Evolutionary conservation across 1,284 basidiomycete species (phyloP).

Genomic region (Apiotrichum siamense): DNA sequence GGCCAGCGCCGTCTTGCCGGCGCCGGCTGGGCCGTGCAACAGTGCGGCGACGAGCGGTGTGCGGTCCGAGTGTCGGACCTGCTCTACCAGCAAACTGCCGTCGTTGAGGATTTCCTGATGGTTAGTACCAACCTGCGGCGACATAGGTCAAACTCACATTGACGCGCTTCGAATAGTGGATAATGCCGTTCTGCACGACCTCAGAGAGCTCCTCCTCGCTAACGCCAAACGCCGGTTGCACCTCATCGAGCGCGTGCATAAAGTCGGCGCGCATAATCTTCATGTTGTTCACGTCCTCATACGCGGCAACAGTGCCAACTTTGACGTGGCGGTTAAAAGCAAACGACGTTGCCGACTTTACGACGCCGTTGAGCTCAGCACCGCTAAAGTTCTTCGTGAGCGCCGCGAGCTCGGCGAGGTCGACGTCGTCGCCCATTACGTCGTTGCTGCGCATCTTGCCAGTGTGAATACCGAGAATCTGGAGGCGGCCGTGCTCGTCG

Average conservation of each 20-base stretch:
- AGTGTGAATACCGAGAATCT: conserved; percentile 96
- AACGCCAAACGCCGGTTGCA: conserved; percentile 95
- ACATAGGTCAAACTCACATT: conserved; percentile 17
- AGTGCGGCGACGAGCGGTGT: conserved; percentile 90
- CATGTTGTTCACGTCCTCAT: conserved; percentile 91
- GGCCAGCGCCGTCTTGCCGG: conserved; percentile 93
- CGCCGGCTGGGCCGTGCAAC: conserved; percentile 80
- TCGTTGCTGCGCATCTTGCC: conserved; percentile 86
- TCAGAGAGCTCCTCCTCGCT: conserved; percentile 92
- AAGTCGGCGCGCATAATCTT: conserved; percentile 86
- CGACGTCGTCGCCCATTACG: conserved; percentile 85
- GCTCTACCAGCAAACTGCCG: conserved; percentile 89
- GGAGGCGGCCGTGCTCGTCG: conserved; percentile 84
- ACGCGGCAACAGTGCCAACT: conserved; percentile 93
- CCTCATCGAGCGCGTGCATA: conserved; percentile 85
- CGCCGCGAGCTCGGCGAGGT: conserved; percentile 73
- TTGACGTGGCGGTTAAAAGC: conserved; percentile 98
- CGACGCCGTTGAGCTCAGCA: conserved; percentile 90
- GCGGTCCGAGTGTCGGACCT: conserved; percentile 81
- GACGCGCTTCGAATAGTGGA: conserved; percentile 79
- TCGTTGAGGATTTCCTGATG: conserved; percentile 67
- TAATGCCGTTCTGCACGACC: conserved; percentile 95
- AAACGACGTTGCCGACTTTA: conserved; percentile 97
- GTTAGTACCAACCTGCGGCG: conserved; percentile 46
- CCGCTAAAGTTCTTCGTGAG: conserved; percentile 97